These are phyloP conservation scores for Penicillium concentricum DNA, from an alignment of 2,329 filamentous ascomycete species.

Conservation along the genomic window DNA sequence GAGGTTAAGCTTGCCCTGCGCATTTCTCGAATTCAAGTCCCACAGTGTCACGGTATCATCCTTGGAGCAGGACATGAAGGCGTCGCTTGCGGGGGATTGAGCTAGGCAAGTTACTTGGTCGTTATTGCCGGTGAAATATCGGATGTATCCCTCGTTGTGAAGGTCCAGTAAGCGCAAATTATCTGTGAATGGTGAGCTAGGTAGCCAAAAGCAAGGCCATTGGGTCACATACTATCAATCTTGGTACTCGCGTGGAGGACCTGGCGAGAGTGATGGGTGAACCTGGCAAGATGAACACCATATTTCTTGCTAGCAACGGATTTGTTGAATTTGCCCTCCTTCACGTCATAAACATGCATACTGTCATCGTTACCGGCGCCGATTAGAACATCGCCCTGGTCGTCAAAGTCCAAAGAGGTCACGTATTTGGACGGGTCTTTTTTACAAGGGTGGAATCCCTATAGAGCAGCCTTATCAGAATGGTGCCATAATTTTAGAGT, in stretches of 20 bases:
- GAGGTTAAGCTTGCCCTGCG: constrained; percentile 76
- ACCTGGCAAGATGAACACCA: constrained; percentile 87
- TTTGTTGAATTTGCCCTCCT: constrained; percentile 86
- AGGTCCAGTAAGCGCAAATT: constrained; percentile 79
- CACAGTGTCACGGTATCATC: constrained; percentile 91
- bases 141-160: constrained; percentile 94
- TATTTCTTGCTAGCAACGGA: constrained; percentile 94
- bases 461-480: constrained; percentile 10
- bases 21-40: constrained; percentile 79
- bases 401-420: constrained; percentile 93
- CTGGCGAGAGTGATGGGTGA: constrained; percentile 86
- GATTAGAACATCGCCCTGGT: constrained; percentile 88
- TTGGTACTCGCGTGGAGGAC: constrained; percentile 97
- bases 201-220: neutral
- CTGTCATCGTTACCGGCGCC: constrained; percentile 91
- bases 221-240: constrained; percentile 65
- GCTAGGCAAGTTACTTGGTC: constrained; percentile 78
- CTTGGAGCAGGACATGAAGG: constrained; percentile 85
- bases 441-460: constrained; percentile 38
- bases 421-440: constrained; percentile 57
- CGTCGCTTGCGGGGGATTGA: constrained; percentile 81
- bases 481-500: neutral
- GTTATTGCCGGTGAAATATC: constrained; percentile 92
- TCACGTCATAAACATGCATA: constrained; percentile 91
- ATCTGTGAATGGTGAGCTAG: constrained; percentile 44